Evolutionary conservation across 345 rosid species (phyloP).

Genomic region (Atalantia buxifolia): DNA sequence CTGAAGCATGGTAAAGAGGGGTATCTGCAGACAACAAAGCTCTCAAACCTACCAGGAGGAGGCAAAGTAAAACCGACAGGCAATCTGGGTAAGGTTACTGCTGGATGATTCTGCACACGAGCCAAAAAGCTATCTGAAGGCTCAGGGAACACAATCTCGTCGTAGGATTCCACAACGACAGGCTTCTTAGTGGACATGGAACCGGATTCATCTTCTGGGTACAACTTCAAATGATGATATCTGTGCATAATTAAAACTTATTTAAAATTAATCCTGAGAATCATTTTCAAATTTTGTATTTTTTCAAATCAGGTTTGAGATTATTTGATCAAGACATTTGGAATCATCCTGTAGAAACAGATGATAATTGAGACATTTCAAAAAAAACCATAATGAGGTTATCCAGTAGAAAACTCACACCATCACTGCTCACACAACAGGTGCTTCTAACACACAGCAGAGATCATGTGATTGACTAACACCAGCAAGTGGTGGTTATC

Average conservation of each 20-base stretch:
- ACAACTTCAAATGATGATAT: constrained; percentile 59
- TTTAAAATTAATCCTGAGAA: neutral
- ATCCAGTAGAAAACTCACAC: neutral
- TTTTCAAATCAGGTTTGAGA: neutral
- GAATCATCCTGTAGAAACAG: neutral
- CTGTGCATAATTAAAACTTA: constrained; percentile 26
- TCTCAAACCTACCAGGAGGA: constrained; percentile 42
- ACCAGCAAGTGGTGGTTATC: neutral
- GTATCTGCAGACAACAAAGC: neutral
- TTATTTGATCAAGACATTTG: neutral
- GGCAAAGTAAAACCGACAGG: constrained; percentile 58
- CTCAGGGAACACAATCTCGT: constrained; percentile 69
- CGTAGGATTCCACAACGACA: constrained; percentile 59
- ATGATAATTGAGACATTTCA: neutral
- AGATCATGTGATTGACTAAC: neutral
- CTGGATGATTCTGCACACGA: constrained; percentile 68
- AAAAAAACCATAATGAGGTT: neutral
- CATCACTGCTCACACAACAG: neutral
- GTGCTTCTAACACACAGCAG: neutral
- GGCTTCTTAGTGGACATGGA: constrained; percentile 67
- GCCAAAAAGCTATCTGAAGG: constrained; percentile 60
- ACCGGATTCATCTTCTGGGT: constrained; percentile 63
- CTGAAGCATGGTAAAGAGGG: constrained; percentile 10
- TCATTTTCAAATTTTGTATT: neutral
- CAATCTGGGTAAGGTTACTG: constrained; percentile 53